phyloP scores from a whole-genome alignment of 1,139 yeast genomes.

The Hyphopichia fennica region DNA sequence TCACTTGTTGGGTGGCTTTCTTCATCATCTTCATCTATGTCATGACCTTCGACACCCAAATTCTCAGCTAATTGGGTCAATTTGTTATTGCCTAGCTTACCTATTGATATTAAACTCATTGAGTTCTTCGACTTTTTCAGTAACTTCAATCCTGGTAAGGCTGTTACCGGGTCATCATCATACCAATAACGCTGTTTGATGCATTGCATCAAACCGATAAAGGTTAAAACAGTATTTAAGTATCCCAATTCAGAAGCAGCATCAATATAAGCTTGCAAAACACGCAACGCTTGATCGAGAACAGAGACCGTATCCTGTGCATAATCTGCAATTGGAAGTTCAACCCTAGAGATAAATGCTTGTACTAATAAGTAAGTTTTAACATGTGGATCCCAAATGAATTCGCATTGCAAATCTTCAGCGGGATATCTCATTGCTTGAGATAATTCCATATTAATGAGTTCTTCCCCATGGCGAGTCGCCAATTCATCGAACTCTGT shows the following conservation, averaged over 20 bases:
- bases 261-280: slow-evolving; percentile 89
- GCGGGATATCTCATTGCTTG: slow-evolving; percentile 77
- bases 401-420: slow-evolving; percentile 60
- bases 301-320: slow-evolving; percentile 92
- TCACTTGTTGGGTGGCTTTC: slow-evolving; percentile 18
- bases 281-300: slow-evolving; percentile 90
- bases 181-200: slow-evolving; percentile 88
- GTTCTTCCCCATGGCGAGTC: slow-evolving; percentile 92
- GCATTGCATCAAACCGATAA: slow-evolving; percentile 77
- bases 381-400: slow-evolving; percentile 95
- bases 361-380: slow-evolving; percentile 84
- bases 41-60: slow-evolving; percentile 30
- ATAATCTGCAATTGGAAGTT: slow-evolving; percentile 92
- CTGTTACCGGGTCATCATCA: slow-evolving; percentile 68
- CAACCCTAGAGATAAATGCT: slow-evolving; percentile 81
- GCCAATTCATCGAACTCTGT: slow-evolving; percentile 91
- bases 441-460: slow-evolving; percentile 88
- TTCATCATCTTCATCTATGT: slow-evolving; percentile 13
- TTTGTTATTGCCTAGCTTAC: slow-evolving; percentile 22
- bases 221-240: slow-evolving; percentile 54
- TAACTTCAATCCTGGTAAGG: slow-evolving; percentile 68
- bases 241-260: slow-evolving; percentile 85
- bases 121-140: slow-evolving; percentile 20
- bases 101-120: slow-evolving; percentile 15
- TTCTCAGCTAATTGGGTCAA: slow-evolving; percentile 32